Base-by-base conservation (phyloP, 148 eudicot genomes). In the Rhododendron mucronatum region DNA sequence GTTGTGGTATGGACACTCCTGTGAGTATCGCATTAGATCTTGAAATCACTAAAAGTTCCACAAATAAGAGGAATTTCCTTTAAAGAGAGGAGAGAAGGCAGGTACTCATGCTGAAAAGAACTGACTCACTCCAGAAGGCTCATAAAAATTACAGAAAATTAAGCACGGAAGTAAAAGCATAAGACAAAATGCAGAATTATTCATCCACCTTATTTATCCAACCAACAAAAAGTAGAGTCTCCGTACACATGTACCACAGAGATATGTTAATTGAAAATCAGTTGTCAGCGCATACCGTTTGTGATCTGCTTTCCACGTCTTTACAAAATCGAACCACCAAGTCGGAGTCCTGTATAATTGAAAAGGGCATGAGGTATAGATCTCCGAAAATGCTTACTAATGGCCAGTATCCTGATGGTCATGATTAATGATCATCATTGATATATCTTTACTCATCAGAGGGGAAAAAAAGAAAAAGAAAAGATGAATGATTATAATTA, bases 261-360 rank as follows among this genome's bases (percentile, higher is more conserved):
- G 10, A 71, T 53, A 84, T 73, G 23, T 30, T 57, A 79, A 59
- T 71, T 39, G 67, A 55, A 80, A 83, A 79, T 18, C 44, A 41
- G 35, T 48, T 50, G 45, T 9, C 7, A 77, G 65, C 14, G 12
- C 83, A 65, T 94, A 96, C 99, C 92, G 61, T 59, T 50, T 95
- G 94, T 48, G 99, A 91, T 93, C 98, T 92, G 85, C 88, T 91
- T 89, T 96, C 98, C 80, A 96, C 99, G 81, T 95, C 98, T 90
- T 95, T 95, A 90, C 99, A 96, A 88, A 96, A 96, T 90, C 95
- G 91, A 84, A 96, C 91, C 28, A 88, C 98, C 91, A 92, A 88
- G 84, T 95, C 99, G 23, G 93, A 77, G 51, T 90, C 97, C 99
- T 96, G 94, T 87, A 91, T 71, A 80, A 82, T 45, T 61, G 48